These are phyloP conservation scores for Graphiopsis chlorocephala DNA, from an alignment of 2,329 filamentous ascomycete genomes.

Conservation along the genomic window DNA sequence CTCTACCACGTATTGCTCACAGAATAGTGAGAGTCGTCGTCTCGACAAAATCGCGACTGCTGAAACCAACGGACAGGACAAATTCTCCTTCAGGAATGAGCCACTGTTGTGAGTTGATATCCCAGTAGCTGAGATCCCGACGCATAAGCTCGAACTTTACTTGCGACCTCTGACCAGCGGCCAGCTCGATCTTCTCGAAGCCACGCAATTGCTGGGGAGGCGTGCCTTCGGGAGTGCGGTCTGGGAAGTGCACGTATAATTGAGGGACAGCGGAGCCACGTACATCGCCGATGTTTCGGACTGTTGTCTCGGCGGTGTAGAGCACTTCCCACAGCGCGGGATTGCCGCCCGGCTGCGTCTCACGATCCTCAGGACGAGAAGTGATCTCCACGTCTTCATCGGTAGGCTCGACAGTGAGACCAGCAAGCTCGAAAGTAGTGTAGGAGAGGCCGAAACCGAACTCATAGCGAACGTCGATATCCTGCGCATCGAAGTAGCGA, in stretches of 20 bases:
- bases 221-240: conserved; percentile 40
- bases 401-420: background rate
- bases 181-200: conserved; percentile 40
- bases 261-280: conserved; percentile 53
- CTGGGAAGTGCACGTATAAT: conserved; percentile 53
- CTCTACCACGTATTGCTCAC: background rate
- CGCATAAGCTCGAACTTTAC: conserved; percentile 41
- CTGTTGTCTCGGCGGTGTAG: conserved; percentile 44
- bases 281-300: conserved; percentile 52
- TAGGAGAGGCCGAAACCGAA: conserved; percentile 84
- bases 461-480: conserved; percentile 70
- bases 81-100: conserved; percentile 23
- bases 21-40: background rate
- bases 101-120: conserved; percentile 41
- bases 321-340: conserved; percentile 59
- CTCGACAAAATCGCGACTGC: conserved; percentile 22
- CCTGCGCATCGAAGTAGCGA: conserved; percentile 73
- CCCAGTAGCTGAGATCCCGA: conserved; percentile 44
- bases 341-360: conserved; percentile 50
- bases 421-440: conserved; percentile 62
- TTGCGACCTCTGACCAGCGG: conserved; percentile 20
- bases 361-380: conserved; percentile 52
- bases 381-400: conserved; percentile 41
- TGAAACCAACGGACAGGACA: conserved; percentile 17
- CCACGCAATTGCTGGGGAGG: conserved; percentile 44